Percentiles rank a stretch among this genome's conserved stretches.
Evolutionary conservation across 179 eudicot species (phyloP).

Genomic region (Dionaea muscipula): DNA sequence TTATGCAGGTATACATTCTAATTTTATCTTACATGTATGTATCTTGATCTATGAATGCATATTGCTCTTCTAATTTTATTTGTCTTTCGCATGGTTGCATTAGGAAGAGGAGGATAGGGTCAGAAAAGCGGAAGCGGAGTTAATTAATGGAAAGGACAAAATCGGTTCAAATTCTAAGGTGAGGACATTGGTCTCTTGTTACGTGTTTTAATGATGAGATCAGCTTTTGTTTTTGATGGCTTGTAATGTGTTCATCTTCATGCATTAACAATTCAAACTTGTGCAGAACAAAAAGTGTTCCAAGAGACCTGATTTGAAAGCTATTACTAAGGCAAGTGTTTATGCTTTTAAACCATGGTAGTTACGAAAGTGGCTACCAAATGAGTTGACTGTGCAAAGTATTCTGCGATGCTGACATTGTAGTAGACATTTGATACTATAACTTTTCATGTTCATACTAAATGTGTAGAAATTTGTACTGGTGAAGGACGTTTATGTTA

Average conservation of each 20-base stretch:
- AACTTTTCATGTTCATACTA: background rate
- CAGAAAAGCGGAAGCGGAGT: slow-evolving; percentile 13
- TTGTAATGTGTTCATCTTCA: background rate
- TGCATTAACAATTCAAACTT: background rate
- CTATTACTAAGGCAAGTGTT: slow-evolving; percentile 20
- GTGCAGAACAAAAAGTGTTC: slow-evolving; percentile 10
- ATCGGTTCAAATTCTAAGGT: slow-evolving; percentile 18
- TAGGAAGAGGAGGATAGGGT: slow-evolving; percentile 23
- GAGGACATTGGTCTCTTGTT: background rate
- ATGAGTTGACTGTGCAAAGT: too few relatives aligned
- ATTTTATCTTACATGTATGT: background rate
- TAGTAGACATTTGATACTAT: too few relatives aligned
- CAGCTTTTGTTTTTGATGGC: background rate
- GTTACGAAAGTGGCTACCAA: too few relatives aligned
- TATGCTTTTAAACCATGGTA: background rate
- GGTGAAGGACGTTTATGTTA: too few relatives aligned
- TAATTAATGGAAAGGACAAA: slow-evolving; percentile 1
- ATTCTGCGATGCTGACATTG: too few relatives aligned
- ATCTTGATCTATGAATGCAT: background rate
- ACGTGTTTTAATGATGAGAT: background rate
- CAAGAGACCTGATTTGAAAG: slow-evolving; percentile 28
- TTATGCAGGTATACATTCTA: slow-evolving; percentile 15
- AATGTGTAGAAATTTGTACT: too few relatives aligned
- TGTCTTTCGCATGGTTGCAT: background rate
- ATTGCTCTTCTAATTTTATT: background rate